Base-by-base conservation (phyloP, 2,329 filamentous ascomycete genomes). In the Arthrobotrys sinensis region DNA sequence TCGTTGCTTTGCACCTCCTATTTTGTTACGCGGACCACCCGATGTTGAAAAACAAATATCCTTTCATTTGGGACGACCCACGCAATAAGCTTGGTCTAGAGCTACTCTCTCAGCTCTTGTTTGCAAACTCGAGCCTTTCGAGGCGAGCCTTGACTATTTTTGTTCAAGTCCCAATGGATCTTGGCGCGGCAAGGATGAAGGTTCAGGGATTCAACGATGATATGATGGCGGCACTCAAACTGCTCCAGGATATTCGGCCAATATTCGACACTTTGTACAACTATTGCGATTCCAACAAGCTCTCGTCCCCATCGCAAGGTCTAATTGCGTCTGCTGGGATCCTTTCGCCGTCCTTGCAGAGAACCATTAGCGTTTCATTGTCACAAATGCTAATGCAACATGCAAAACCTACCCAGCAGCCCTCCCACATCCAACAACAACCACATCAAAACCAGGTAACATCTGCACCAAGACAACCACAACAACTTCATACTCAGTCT, bases 341-440 rank as follows among this genome's bases (percentile, higher is more conserved):
- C 36, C 40, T 21, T n/a, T 77, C 73, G 11, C 73, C 73, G 14
- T 46, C 73, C 32, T 28, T 77, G 12, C 73, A 77, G 28, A 52
- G n/a, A 43, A 71, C 66, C 6, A 71, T 77, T 24, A 34, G 50
- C 12, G 66, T 77, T 16, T 77, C 73, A 12, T 38, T 77, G 24
- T 71, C 73, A 6, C 66, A 77, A 46, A 77, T 71, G 73, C 50
- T 77, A 24, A 67, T 46, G 14, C 43, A 57, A 21, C 64, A 76
- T 62, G 28, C 14, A 19, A 63, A 28, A 32, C 21, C 62, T 43
- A 32, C 8, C 38, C 32, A 38, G 21, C 40, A 38, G 16, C 55
- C 36, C 6, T n/a, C 12, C 10, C 65, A 36, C 19, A 34, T 7
- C 14, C 62, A 52, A 24, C 63, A 24, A 7, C 63, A 52, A 53